phyloP scores from a whole-genome alignment of 1,284 basidiomycete species.

The Melampsora larici-populina region DNA sequence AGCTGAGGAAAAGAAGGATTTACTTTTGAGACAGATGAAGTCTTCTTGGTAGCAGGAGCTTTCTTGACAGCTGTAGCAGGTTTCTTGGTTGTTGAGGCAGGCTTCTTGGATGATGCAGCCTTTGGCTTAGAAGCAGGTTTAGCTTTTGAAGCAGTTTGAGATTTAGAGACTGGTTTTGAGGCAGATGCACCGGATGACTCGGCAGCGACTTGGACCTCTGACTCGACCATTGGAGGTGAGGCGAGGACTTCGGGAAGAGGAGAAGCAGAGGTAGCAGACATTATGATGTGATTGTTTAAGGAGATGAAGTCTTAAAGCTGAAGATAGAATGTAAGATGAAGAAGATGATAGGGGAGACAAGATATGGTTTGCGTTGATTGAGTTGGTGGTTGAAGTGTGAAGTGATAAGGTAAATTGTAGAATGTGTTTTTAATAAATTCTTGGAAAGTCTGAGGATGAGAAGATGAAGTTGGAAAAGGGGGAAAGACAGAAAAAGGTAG shows the following conservation, averaged over 20 bases:
- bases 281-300: neutral
- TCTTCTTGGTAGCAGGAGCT: neutral
- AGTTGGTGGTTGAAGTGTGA: no score
- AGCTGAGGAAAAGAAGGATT: no score
- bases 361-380: no score
- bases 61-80: slow-evolving; percentile 17
- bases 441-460: no score
- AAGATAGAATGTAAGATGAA: no score
- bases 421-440: no score
- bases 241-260: neutral
- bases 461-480: no score
- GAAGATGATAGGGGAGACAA: no score
- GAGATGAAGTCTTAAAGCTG: no score
- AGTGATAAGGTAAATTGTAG: no score
- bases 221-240: neutral
- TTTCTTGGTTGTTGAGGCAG: slow-evolving; percentile 4
- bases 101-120: slow-evolving; percentile 16
- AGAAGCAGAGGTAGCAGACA: slow-evolving; percentile 40
- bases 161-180: slow-evolving; percentile 20
- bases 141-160: neutral
- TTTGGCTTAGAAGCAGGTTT: slow-evolving; percentile 41
- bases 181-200: slow-evolving; percentile 6
- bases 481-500: no score
- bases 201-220: slow-evolving; percentile 13
- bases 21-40: slow-evolving; percentile 4